Percentiles rank a stretch among this genome's conserved stretches.
Evolutionary conservation across 371 early-diverging fungal genomes (phyloP).

Genomic region (Ordospora pajunii): DNA sequence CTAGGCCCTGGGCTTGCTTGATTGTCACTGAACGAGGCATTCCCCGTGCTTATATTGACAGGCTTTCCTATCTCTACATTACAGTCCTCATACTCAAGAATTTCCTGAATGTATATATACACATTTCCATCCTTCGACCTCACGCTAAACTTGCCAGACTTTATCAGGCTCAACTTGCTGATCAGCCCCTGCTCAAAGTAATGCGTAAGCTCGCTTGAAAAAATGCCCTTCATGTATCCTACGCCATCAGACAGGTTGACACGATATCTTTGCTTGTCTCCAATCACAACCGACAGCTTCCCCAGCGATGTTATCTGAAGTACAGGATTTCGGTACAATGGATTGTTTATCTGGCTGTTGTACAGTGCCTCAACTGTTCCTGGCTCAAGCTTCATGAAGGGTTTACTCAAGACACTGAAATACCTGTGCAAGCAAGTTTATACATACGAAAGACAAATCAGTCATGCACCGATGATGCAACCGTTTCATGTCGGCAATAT

Average conservation of each 20-base stretch:
- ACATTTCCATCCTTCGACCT: slow-evolving; percentile 21
- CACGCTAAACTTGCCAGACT: slow-evolving; percentile 31
- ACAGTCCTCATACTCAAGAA: slow-evolving; percentile 31
- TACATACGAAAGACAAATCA: too few species aligned
- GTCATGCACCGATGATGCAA: too few species aligned
- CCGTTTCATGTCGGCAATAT: too few species aligned
- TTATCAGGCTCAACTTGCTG: slow-evolving; percentile 28
- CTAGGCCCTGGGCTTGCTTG: neutral
- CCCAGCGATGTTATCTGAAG: slow-evolving; percentile 42
- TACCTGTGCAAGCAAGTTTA: neutral
- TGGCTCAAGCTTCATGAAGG: slow-evolving; percentile 25
- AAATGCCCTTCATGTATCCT: slow-evolving; percentile 46
- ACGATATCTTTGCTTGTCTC: slow-evolving; percentile 26
- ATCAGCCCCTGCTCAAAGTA: slow-evolving; percentile 31
- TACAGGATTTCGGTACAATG: slow-evolving; percentile 37
- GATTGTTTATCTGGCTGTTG: slow-evolving; percentile 42
- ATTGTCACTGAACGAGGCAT: neutral
- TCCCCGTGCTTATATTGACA: slow-evolving; percentile 4
- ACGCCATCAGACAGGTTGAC: slow-evolving; percentile 42
- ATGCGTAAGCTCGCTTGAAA: slow-evolving; percentile 25
- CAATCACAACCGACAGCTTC: neutral
- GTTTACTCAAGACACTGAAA: neutral
- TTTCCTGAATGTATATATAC: slow-evolving; percentile 45
- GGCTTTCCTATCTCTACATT: slow-evolving; percentile 44
- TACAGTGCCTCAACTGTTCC: slow-evolving; percentile 52